Evolutionary conservation across 768 basidiomycete species (phyloP).

Genomic region (Epithele typhae): DNA sequence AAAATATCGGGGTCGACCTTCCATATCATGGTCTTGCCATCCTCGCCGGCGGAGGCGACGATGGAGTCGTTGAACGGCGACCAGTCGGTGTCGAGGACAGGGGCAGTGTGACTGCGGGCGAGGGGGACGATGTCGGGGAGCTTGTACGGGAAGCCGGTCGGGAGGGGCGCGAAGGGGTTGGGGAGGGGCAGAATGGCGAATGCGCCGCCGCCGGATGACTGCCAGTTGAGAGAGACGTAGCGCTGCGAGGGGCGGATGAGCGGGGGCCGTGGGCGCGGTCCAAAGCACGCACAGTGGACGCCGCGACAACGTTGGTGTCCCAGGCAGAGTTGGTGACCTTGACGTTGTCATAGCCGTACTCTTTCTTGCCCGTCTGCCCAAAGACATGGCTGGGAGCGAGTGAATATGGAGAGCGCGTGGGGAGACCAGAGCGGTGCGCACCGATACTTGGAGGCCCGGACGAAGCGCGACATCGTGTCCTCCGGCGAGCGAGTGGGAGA

Average conservation of each 20-base stretch:
- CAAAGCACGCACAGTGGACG: constrained; percentile 60
- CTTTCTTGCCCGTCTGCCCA: constrained; percentile 84
- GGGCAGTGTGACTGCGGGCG: constrained; percentile 78
- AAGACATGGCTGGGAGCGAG: constrained; percentile 74
- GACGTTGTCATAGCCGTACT: constrained; percentile 74
- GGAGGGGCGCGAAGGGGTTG: constrained; percentile 55
- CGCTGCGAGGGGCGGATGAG: constrained; percentile 9
- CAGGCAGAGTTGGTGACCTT: constrained; percentile 88
- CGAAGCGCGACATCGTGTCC: constrained; percentile 19
- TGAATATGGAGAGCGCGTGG: not conserved
- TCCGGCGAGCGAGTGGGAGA: not conserved
- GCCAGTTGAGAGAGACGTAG: constrained; percentile 95
- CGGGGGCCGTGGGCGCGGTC: not conserved
- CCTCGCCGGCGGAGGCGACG: constrained; percentile 90
- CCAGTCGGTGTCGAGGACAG: constrained; percentile 95
- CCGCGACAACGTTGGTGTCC: constrained; percentile 92
- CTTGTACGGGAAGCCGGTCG: constrained; percentile 59
- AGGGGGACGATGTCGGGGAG: constrained; percentile 91
- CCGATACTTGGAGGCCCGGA: constrained; percentile 22
- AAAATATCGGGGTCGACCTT: constrained; percentile 67
- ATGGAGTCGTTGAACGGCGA: constrained; percentile 89
- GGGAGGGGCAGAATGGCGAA: constrained; percentile 92
- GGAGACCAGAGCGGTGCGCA: constrained; percentile 2
- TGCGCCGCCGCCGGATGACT: constrained; percentile 86
- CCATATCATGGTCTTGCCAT: constrained; percentile 92